Conservation (phyloP, 495 filamentous ascomycete genomes). For the Trichoderma erinaceum region DNA sequence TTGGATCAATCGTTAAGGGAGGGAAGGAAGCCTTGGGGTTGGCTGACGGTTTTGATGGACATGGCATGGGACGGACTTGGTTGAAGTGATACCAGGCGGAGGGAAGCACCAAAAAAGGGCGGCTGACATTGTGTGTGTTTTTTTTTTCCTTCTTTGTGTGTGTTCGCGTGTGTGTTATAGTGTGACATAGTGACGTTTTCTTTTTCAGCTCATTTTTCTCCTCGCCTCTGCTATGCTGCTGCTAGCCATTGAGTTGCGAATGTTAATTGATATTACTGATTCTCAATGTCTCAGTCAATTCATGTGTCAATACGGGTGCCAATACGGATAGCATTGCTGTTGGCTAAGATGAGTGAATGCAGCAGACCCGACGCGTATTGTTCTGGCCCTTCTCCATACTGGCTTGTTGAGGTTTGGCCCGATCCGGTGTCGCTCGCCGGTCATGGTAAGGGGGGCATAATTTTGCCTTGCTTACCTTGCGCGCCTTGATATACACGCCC, state of each 20-base stretch:
- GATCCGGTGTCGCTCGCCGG: conserved; percentile 6
- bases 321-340: background rate
- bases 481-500: background rate
- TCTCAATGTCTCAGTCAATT: background rate
- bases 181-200: background rate
- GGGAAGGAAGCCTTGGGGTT: background rate
- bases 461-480: background rate
- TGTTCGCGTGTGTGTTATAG: background rate
- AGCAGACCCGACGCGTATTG: background rate
- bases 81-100: conserved; percentile 1
- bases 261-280: background rate
- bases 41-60: background rate
- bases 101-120: background rate
- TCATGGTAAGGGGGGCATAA: background rate
- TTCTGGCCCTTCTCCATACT: background rate
- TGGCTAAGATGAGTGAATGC: background rate
- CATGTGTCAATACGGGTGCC: no score
- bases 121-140: background rate
- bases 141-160: background rate
- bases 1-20: background rate
- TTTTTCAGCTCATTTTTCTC: background rate
- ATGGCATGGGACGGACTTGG: background rate
- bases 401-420: background rate
- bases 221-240: background rate
- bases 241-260: background rate